Evolutionary conservation across 805 yeast genomes (phyloP).

Genomic region (Pachysolen tannophilus): DNA sequence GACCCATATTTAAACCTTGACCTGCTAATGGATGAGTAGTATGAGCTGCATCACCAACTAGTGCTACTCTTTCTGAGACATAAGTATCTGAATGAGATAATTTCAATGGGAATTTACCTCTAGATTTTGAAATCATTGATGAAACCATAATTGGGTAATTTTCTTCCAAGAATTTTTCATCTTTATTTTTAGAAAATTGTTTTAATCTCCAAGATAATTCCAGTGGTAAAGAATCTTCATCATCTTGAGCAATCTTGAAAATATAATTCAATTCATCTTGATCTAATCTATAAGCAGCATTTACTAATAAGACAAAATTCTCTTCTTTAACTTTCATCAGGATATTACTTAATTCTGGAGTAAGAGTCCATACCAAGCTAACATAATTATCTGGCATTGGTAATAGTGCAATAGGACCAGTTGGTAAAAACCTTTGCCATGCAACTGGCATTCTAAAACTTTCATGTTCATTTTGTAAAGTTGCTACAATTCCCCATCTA

Average conservation of each 20-base stretch:
- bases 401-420: slow-evolving; percentile 88
- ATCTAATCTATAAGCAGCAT: slow-evolving; percentile 79
- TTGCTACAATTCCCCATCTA: slow-evolving; percentile 89
- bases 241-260: slow-evolving; percentile 35
- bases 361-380: slow-evolving; percentile 90
- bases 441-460: slow-evolving; percentile 61
- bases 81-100: slow-evolving; percentile 89
- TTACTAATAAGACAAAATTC: slow-evolving; percentile 61
- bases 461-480: slow-evolving; percentile 66
- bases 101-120: slow-evolving; percentile 85
- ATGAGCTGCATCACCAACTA: slow-evolving; percentile 98
- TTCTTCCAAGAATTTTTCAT: slow-evolving; percentile 42
- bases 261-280: slow-evolving; percentile 71
- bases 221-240: slow-evolving; percentile 39
- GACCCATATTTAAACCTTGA: slow-evolving; percentile 97
- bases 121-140: slow-evolving; percentile 49
- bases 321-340: slow-evolving; percentile 51
- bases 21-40: slow-evolving; percentile 97
- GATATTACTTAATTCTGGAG: slow-evolving; percentile 63
- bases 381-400: slow-evolving; percentile 84
- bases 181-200: slow-evolving; percentile 22
- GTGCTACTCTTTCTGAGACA: slow-evolving; percentile 73
- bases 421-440: slow-evolving; percentile 86
- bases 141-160: slow-evolving; percentile 60
- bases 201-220: slow-evolving; percentile 71